Percentiles rank a stretch among this genome's conserved stretches.
Evolutionary conservation across 768 basidiomycete species (phyloP).

Genomic region (Hydnomerulius pinastri): DNA sequence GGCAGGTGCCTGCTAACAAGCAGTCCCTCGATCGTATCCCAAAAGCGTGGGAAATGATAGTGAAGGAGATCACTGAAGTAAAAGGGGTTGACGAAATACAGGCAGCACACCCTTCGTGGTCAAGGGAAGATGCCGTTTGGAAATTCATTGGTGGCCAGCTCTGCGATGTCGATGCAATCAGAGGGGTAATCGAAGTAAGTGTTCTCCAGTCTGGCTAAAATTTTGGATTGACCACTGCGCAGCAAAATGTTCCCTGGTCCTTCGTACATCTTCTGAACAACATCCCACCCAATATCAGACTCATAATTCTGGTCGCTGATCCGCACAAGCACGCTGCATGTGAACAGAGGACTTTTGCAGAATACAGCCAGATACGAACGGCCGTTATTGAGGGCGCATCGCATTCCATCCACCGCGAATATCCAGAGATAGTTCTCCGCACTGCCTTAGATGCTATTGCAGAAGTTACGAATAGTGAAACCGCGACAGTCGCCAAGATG

Average conservation of each 20-base stretch:
- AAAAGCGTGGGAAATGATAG: background rate
- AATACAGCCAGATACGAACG: slow-evolving; percentile 5
- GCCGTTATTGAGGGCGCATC: slow-evolving; percentile 10
- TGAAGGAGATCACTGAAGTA: slow-evolving; percentile 1
- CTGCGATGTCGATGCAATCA: slow-evolving; percentile 9
- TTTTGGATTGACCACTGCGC: too few relatives aligned
- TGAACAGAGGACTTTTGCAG: slow-evolving; percentile 3
- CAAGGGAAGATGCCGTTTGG: slow-evolving; percentile 5
- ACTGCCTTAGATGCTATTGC: background rate
- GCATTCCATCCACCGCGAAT: slow-evolving; percentile 17
- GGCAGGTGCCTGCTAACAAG: background rate
- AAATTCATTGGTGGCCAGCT: background rate
- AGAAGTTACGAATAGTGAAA: too few relatives aligned
- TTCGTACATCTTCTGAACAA: slow-evolving; percentile 9
- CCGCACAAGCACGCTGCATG: slow-evolving; percentile 1
- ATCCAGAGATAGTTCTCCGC: slow-evolving; percentile 12
- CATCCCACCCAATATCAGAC: slow-evolving; percentile 9
- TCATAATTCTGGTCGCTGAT: slow-evolving; percentile 16
- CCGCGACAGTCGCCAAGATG: too few relatives aligned
- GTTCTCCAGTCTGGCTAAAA: too few relatives aligned
- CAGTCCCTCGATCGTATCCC: background rate
- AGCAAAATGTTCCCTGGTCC: slow-evolving; percentile 28
- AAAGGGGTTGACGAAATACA: background rate
- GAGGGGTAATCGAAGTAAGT: slow-evolving; percentile 17
- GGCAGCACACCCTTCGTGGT: background rate